Evolutionary conservation across 1,284 basidiomycete species (phyloP).

Genomic region (Trametes pubescens): DNA sequence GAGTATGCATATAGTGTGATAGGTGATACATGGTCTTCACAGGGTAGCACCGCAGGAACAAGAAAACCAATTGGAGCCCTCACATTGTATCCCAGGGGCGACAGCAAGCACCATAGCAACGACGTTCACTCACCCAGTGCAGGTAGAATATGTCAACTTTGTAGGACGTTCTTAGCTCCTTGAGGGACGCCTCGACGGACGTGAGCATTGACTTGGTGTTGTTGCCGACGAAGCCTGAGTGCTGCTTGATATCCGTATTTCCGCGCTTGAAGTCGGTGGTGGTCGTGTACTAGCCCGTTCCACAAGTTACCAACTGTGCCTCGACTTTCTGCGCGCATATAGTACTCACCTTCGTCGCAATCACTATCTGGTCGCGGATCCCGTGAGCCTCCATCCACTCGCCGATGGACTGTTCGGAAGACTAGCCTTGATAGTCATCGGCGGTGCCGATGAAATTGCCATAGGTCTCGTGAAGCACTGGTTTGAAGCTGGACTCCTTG

Average conservation of each 20-base stretch:
- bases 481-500: slow-evolving; percentile 47
- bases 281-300: slow-evolving; percentile 24
- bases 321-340: neutral
- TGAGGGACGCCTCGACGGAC: slow-evolving; percentile 53
- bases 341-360: slow-evolving; percentile 61
- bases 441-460: slow-evolving; percentile 67
- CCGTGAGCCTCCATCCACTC: slow-evolving; percentile 62
- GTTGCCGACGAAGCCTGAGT: slow-evolving; percentile 50
- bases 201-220: slow-evolving; percentile 51
- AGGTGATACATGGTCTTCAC: no score
- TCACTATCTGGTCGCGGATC: slow-evolving; percentile 61
- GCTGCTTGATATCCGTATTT: slow-evolving; percentile 36
- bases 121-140: slow-evolving; percentile 5
- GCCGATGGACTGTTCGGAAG: slow-evolving; percentile 61
- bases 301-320: neutral
- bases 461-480: slow-evolving; percentile 38
- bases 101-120: no score
- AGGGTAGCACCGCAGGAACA: no score
- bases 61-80: no score
- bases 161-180: slow-evolving; percentile 62
- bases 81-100: no score
- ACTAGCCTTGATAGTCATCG: slow-evolving; percentile 46
- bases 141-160: slow-evolving; percentile 48
- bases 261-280: slow-evolving; percentile 35
- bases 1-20: slow-evolving; percentile 44